Conservation (phyloP, 2,329 filamentous ascomycete genomes). For the Exophiala spinifera region DNA sequence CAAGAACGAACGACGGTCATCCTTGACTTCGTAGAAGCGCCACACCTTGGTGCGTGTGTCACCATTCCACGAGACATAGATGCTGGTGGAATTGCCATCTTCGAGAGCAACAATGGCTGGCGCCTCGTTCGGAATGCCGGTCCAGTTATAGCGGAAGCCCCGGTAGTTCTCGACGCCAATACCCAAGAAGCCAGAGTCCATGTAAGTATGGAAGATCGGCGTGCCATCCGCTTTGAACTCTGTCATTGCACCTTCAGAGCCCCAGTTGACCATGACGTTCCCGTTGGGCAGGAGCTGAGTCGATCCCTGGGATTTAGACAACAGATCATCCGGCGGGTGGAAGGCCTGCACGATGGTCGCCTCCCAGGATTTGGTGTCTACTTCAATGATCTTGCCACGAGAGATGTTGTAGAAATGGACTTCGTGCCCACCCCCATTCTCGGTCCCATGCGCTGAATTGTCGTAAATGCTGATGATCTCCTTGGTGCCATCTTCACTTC, state of each 20-base stretch:
- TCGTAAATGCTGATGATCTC: conserved; percentile 55
- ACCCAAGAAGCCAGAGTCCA: conserved; percentile 34
- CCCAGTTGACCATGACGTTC: conserved; percentile 58
- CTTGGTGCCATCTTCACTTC: conserved; percentile 42
- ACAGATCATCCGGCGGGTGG: conserved; percentile 49
- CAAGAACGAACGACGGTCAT: conserved; percentile 16
- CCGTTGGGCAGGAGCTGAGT: conserved; percentile 55
- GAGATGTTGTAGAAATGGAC: conserved; percentile 42
- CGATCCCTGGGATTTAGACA: conserved; percentile 52
- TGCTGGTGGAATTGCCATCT: conserved; percentile 33
- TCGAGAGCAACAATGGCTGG: conserved; percentile 39
- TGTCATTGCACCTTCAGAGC: conserved; percentile 48
- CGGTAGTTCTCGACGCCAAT: conserved; percentile 39
- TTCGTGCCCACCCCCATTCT: conserved; percentile 37
- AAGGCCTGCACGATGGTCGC: conserved; percentile 48
- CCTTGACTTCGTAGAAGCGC: conserved; percentile 46
- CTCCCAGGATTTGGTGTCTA: conserved; percentile 44
- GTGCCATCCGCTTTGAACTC: conserved; percentile 34
- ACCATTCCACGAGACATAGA: conserved; percentile 58
- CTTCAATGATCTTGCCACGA: conserved; percentile 44
- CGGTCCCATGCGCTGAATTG: conserved; percentile 51
- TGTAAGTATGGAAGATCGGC: conserved; percentile 36
- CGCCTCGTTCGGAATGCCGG: conserved; percentile 36
- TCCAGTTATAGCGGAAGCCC: conserved; percentile 41
- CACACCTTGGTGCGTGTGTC: conserved; percentile 48